Evolutionary conservation across 129 eudicot species (phyloP), one percentile per base, ranked within the genome.

Genomic region (Heracleum sosnowskyi): DNA sequence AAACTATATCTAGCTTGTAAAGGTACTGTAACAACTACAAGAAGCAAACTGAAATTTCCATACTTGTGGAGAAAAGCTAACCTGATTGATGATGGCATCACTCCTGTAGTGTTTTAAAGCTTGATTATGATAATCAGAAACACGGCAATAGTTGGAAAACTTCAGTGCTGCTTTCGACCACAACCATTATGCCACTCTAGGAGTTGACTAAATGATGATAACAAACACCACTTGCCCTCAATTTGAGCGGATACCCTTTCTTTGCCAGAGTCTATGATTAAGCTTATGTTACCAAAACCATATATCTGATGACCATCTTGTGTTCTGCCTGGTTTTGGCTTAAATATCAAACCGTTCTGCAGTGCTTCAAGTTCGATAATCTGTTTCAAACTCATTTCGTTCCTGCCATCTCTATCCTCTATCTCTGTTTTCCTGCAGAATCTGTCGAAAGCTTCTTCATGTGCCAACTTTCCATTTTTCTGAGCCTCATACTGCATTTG

Each of bases 341-440:
- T 44, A 44, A 44, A 44, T 11, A 44, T 44, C 47, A 44, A 44
- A 44, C 47, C 47, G 11, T 44, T 44, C 46, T 42, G 15, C 16
- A 11, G 46, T 42, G 46, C 46, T 42, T 42, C 15, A 42, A 42
- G 46, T 42, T 42, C 46, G 11, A 42, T 11, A 42, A 42, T 42
- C 15, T 42, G 46, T 42, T 88, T 93, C 90, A 89, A 85, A 84
- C 88, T 93, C 94, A 90, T 81, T 63, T 86, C 92, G 34, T 33
- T 78, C 49, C 87, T 92, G 70, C 90, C 74, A 20, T 26, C 85
- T 53, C 35, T 42, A 22, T 75, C 88, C 62, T 46, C 89, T 31
- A 44, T 76, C 45, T 57, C 81, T 49, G 63, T 26, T 85, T 42
- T 42, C 46, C 46, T 42, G 46, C 46, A 42, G 46, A 42, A 42